Percentiles rank a stretch among this genome's conserved stretches.
phyloP scores from a whole-genome alignment of 2,329 filamentous ascomycete genomes.

The Alternaria sp. region DNA sequence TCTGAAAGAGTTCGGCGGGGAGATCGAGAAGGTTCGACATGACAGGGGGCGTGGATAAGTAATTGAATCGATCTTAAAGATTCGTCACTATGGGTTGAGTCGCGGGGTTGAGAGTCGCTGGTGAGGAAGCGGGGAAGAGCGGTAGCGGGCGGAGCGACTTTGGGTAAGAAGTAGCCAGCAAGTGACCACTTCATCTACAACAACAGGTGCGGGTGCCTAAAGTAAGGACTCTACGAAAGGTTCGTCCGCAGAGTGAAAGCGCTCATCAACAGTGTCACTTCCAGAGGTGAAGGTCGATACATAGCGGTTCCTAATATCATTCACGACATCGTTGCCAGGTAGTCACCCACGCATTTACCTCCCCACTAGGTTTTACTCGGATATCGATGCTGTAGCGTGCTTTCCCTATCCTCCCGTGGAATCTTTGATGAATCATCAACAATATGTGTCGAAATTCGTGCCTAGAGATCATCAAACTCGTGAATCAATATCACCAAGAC shows the following conservation, averaged over 20 bases:
- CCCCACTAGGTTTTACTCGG: too few relatives aligned
- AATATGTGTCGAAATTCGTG: too few relatives aligned
- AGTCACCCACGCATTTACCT: background rate
- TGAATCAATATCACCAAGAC: too few relatives aligned
- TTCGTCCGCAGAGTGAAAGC: background rate
- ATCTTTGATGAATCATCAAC: too few relatives aligned
- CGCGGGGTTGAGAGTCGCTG: background rate
- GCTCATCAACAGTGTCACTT: background rate
- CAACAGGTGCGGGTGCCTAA: background rate
- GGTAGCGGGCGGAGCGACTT: background rate
- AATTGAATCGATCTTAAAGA: background rate
- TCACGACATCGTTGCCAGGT: background rate
- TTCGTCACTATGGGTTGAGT: background rate
- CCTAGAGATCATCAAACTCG: too few relatives aligned
- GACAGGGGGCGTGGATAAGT: too few relatives aligned
- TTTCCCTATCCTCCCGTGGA: too few relatives aligned
- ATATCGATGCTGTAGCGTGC: too few relatives aligned
- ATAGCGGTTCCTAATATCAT: background rate
- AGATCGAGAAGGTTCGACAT: background rate
- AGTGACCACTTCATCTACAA: background rate
- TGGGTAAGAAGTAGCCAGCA: background rate
- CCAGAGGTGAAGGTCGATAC: accelerated
- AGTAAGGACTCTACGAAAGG: accelerated
- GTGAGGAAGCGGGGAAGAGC: background rate
- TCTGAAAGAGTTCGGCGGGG: background rate